Percentiles rank a stretch among this genome's conserved stretches.
Evolutionary conservation across 164 flowering plant species (phyloP).

Genomic region (Stephania cephalantha): DNA sequence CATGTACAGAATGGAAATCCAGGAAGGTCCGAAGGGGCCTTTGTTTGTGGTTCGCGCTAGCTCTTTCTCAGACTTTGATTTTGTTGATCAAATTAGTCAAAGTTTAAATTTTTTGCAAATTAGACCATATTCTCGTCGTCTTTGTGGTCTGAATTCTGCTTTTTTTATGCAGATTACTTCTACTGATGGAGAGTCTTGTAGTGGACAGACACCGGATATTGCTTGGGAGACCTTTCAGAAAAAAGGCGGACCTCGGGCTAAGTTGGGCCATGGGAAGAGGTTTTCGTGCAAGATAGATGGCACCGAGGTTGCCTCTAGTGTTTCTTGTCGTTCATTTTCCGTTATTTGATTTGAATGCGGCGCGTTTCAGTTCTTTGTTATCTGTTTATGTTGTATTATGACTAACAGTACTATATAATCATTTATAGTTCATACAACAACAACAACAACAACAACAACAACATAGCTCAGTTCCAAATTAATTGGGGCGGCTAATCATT

Average conservation of each 20-base stretch:
- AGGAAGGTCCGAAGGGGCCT: constrained; percentile 81
- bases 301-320: constrained; percentile 47
- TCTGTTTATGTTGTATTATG: too few species aligned
- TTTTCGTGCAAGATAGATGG: constrained; percentile 79
- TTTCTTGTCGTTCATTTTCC: neutral
- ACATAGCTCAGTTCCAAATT: too few species aligned
- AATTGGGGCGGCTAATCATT: too few species aligned
- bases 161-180: constrained; percentile 48
- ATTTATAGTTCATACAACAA: too few species aligned
- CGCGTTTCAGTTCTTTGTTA: too few species aligned
- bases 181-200: constrained; percentile 48
- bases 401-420: too few species aligned
- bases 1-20: constrained; percentile 61
- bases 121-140: too few species aligned
- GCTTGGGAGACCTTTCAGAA: constrained; percentile 79
- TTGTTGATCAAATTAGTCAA: neutral
- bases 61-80: neutral
- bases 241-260: constrained; percentile 41
- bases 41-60: constrained; percentile 50
- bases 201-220: constrained; percentile 85
- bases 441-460: too few species aligned
- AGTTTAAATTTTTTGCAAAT: neutral
- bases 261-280: constrained; percentile 67
- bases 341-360: too few species aligned
- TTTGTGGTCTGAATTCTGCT: neutral